phyloP scores from a whole-genome alignment of 805 yeast genomes.

The Allodekkera sacchari region DNA sequence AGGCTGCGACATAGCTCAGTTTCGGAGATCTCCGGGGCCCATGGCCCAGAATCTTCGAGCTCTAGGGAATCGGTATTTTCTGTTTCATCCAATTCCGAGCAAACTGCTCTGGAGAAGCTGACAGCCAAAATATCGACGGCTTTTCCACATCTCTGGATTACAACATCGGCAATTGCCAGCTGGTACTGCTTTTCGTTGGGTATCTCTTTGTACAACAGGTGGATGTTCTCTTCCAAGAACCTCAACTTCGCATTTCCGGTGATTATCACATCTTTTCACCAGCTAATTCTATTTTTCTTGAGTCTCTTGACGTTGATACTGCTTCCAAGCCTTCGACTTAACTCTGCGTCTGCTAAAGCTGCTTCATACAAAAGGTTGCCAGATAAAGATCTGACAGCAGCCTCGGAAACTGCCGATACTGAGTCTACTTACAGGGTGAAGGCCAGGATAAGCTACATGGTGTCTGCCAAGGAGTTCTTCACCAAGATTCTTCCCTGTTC shows the following conservation, averaged over 20 bases:
- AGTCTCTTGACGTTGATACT: constrained; percentile 38
- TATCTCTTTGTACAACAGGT: constrained; percentile 79
- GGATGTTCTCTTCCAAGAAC: constrained; percentile 85
- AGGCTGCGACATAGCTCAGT: no score
- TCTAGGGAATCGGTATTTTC: no score
- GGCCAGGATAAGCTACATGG: constrained; percentile 11
- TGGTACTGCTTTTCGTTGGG: constrained; percentile 69
- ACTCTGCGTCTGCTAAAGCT: constrained; percentile 4
- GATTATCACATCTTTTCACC: constrained; percentile 79
- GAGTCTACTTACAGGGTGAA: not conserved
- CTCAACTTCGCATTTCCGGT: constrained; percentile 79
- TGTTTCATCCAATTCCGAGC: no score
- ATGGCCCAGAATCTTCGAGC: no score
- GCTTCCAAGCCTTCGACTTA: constrained; percentile 42
- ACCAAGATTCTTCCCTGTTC: constrained; percentile 74
- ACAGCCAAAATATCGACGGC: no score
- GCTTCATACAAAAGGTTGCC: constrained; percentile 1
- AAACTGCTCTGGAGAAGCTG: no score
- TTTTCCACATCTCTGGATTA: constrained; percentile 22
- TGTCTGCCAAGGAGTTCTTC: constrained; percentile 33
- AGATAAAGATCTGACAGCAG: not conserved
- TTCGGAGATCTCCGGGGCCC: no score
- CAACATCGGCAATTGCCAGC: constrained; percentile 20
- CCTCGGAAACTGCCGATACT: constrained; percentile 1
- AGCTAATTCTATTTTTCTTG: constrained; percentile 52